Evolutionary conservation across 2,329 filamentous ascomycete species (phyloP).

Genomic region (Exophiala dermatitidis): DNA sequence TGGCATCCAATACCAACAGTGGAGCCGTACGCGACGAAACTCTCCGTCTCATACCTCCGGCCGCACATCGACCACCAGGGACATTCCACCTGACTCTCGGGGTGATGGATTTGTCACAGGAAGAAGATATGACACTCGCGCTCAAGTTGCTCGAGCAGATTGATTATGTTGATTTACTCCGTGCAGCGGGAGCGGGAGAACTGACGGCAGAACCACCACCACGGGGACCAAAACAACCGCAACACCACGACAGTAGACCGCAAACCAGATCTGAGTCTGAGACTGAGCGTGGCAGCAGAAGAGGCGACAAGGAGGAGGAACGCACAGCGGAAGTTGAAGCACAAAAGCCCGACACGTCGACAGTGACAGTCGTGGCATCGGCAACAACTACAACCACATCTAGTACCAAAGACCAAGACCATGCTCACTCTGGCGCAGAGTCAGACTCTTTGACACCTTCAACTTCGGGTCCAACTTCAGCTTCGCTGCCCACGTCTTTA

Average conservation of each 20-base stretch:
- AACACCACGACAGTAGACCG: background rate
- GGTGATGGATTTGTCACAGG: constrained; percentile 64
- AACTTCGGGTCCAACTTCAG: background rate
- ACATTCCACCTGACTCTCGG: constrained; percentile 82
- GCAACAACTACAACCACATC: too few species aligned
- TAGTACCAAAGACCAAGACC: too few species aligned
- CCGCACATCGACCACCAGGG: constrained; percentile 67
- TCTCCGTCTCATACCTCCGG: constrained; percentile 48
- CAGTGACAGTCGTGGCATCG: too few species aligned
- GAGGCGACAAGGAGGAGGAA: too few species aligned
- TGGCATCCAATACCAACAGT: too few species aligned
- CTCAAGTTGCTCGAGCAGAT: constrained; percentile 40
- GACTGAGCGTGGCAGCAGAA: background rate
- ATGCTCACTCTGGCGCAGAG: too few species aligned
- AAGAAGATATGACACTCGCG: constrained; percentile 44
- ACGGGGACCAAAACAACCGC: too few species aligned
- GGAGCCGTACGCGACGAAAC: background rate
- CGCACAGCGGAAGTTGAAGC: too few species aligned
- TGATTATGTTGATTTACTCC: constrained; percentile 38
- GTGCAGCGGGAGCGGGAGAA: constrained; percentile 28
- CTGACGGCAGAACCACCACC: background rate
- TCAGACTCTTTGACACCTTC: background rate
- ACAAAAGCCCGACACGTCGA: too few species aligned
- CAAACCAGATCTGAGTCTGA: background rate
- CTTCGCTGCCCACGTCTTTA: background rate